Evolutionary conservation across 768 basidiomycete species (phyloP), one percentile per base, ranked within the genome.

Genomic region (Leccinum aurantiacum): DNA sequence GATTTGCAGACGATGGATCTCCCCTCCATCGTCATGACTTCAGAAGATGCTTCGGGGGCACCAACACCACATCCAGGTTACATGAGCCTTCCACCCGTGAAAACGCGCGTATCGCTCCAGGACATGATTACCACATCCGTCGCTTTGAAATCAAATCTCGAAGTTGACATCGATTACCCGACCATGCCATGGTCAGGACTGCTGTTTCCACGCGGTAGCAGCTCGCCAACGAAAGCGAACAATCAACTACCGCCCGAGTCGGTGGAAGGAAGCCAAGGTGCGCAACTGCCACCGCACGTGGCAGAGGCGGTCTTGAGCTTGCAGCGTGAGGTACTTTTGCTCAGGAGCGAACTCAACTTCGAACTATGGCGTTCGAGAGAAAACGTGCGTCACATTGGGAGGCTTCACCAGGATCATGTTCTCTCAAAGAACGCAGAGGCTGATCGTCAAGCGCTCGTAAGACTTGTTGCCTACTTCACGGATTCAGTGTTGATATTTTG

Each of bases 271-370:
- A 50, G 52, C 19, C 64, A 66, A 54, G 59, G 53, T 41, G 54
- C 57, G 14, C 70, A 71, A 11, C 62, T 82, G 17, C 79, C 84
- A 9, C 63, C 76, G 6, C 82, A 83, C 64, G 78, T 85, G n/a
- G 78, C 78, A n/a, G 82, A 85, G 56, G 86, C 85, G 9, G 84
- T 94, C 31, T 82, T 86, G 14, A 80, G 77, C 6, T 76, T 95
- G 59, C 93, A 95, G 71, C 80, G 88, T 48, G 90, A 94, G 67
- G 79, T 90, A 2, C 72, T 93, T 3, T 72, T 93, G 29, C 77
- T 94, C 29, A 80, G 88, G 53, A 91, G 86, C 68, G 91, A 94
- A 63, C 83, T 94, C 46, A 91, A 92, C 69, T 91, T 93, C 61
- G 90, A 94, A 75, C 77, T 88, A 25, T 95, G 91, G 90, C 76